Conservation (phyloP, 1,284 basidiomycete genomes). For the Paramarasmius palmivorus region DNA sequence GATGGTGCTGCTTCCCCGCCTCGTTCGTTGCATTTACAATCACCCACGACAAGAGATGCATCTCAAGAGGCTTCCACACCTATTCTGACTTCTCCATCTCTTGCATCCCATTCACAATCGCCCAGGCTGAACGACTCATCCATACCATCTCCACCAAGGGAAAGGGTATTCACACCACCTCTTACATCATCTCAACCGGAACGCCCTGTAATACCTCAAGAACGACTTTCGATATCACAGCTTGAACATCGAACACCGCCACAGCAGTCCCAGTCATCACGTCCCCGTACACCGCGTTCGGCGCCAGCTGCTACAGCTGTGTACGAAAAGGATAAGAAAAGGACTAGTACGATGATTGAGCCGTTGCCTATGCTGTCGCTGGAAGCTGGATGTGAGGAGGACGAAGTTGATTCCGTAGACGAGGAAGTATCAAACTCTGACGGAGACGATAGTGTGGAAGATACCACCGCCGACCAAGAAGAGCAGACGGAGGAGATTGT, state of each 20-base stretch:
- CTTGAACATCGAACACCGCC: not conserved
- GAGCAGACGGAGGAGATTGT: slow-evolving; percentile 21
- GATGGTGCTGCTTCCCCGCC: no score
- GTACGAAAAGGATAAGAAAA: slow-evolving; percentile 1
- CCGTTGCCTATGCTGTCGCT: not conserved
- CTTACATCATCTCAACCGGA: not conserved
- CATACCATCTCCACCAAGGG: no score
- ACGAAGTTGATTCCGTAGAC: slow-evolving; percentile 12
- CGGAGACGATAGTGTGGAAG: slow-evolving; percentile 11
- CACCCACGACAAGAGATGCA: slow-evolving; percentile 18
- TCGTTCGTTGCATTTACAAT: slow-evolving; percentile 7
- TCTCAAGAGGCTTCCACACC: slow-evolving; percentile 7
- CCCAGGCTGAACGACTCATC: not conserved
- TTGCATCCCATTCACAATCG: not conserved
- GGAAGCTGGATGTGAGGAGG: not conserved
- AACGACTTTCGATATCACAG: not conserved
- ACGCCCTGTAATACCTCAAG: not conserved
- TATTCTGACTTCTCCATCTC: not conserved
- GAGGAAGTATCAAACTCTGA: not conserved
- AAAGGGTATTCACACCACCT: not conserved
- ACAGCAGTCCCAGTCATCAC: not conserved
- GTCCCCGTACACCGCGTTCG: not conserved
- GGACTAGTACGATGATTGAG: slow-evolving; percentile 1
- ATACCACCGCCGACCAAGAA: slow-evolving; percentile 15
- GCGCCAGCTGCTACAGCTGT: slow-evolving; percentile 1